A percentile compares a stretch with the other conserved stretches of the same genome.
phyloP scores from a whole-genome alignment of 2,329 filamentous ascomycete genomes.

The Fusarium foetens region DNA sequence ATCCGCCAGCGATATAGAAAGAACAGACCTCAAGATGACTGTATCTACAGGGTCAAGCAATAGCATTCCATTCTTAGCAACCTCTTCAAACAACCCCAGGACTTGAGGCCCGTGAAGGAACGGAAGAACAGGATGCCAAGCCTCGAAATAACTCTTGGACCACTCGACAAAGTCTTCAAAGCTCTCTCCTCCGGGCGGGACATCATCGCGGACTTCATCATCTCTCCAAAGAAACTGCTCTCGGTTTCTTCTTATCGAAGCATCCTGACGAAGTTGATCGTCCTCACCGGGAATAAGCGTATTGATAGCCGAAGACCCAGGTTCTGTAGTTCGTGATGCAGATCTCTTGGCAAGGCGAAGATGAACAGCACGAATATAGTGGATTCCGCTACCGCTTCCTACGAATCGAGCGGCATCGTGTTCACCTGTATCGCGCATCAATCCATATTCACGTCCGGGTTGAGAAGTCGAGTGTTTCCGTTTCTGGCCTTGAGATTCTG shows the following conservation, averaged over 20 bases:
- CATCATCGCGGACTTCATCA: conserved; percentile 46
- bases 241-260: conserved; percentile 16
- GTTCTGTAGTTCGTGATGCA: conserved; percentile 31
- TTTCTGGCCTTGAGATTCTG: conserved; percentile 39
- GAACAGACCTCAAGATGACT: conserved; percentile 52
- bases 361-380: conserved; percentile 67
- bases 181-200: not conserved
- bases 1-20: conserved; percentile 66
- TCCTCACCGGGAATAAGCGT: conserved; percentile 66
- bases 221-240: conserved; percentile 48
- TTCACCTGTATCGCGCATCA: conserved; percentile 62
- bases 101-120: conserved; percentile 65
- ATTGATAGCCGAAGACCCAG: conserved; percentile 27
- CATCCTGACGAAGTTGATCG: conserved; percentile 55
- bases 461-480: conserved; percentile 45
- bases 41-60: not conserved
- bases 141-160: conserved; percentile 64
- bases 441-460: conserved; percentile 48
- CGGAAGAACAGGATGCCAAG: conserved; percentile 67
- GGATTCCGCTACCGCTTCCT: conserved; percentile 67
- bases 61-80: conserved; percentile 47
- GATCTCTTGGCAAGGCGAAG: conserved; percentile 53
- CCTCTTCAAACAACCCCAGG: conserved; percentile 57
- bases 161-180: conserved; percentile 62
- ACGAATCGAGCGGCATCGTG: conserved; percentile 63